Conservation (phyloP, 345 rosid species). For the Stellera chamaejasme region DNA sequence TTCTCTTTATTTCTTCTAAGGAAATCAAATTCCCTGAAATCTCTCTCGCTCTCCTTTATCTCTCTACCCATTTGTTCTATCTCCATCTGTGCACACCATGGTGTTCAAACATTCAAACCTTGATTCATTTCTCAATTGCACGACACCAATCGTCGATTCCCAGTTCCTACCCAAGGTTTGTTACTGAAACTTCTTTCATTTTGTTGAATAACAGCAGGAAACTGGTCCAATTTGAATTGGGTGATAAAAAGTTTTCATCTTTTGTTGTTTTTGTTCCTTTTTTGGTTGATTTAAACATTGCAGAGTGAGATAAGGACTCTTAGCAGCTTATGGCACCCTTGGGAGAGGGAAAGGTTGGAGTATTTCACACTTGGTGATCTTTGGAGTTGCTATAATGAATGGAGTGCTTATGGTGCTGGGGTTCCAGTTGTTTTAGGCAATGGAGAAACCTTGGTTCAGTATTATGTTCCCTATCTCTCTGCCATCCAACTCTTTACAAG, state of each 20-base stretch:
- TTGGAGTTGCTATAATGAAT: slow-evolving; percentile 63
- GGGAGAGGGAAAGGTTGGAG: slow-evolving; percentile 34
- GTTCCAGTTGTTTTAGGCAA: slow-evolving; percentile 21
- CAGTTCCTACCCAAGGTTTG: too few species aligned
- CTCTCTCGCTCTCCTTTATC: too few species aligned
- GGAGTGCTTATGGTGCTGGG: slow-evolving; percentile 70
- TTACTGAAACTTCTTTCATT: too few species aligned
- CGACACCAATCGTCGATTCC: too few species aligned
- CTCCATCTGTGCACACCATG: too few species aligned
- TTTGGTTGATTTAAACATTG: neutral
- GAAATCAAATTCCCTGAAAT: too few species aligned
- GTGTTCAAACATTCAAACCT: too few species aligned
- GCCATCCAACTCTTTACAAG: slow-evolving; percentile 60
- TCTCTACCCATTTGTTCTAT: too few species aligned
- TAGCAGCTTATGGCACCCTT: slow-evolving; percentile 47
- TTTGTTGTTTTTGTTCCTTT: neutral
- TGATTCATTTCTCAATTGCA: too few species aligned
- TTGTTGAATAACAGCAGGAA: too few species aligned
- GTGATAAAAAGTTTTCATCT: neutral
- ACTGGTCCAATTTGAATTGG: too few species aligned
- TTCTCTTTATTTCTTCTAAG: too few species aligned
- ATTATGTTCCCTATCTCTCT: slow-evolving; percentile 62
- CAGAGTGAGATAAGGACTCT: slow-evolving; percentile 41
- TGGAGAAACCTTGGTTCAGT: slow-evolving; percentile 40
- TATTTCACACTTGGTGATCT: slow-evolving; percentile 58